A percentile compares a stretch with the other conserved stretches of the same genome.
phyloP scores from a whole-genome alignment of 371 early-diverging fungal genomes.

The Zopfochytrium polystomum region DNA sequence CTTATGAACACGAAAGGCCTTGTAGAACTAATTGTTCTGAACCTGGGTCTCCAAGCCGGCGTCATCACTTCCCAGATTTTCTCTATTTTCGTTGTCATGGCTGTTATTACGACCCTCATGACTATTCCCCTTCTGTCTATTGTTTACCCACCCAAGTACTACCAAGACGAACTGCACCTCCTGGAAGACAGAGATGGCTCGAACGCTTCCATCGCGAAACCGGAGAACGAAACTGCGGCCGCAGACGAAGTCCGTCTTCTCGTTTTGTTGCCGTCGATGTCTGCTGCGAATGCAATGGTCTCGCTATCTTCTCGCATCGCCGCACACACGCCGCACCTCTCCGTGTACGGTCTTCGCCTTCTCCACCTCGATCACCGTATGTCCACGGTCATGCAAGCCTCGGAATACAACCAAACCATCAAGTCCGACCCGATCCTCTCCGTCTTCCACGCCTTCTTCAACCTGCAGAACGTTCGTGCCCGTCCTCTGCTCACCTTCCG shows the following conservation, averaged over 20 bases:
- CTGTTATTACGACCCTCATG: constrained; percentile 74
- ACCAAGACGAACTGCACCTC: no score
- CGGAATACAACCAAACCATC: constrained; percentile 56
- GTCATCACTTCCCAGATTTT: constrained; percentile 76
- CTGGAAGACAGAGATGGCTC: neutral
- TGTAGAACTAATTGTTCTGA: constrained; percentile 91
- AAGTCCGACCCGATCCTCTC: constrained; percentile 67
- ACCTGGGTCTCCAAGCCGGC: constrained; percentile 81
- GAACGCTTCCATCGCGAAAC: neutral
- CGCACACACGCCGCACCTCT: neutral
- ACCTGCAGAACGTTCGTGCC: constrained; percentile 9
- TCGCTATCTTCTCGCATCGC: constrained; percentile 57
- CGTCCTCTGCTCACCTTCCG: constrained; percentile 1
- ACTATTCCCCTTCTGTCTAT: constrained; percentile 54
- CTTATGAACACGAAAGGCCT: constrained; percentile 96
- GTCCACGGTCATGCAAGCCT: constrained; percentile 63
- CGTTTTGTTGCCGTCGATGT: constrained; percentile 64
- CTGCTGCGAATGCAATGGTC: constrained; percentile 71
- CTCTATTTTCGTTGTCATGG: constrained; percentile 87
- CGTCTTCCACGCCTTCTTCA: constrained; percentile 58
- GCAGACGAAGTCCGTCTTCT: constrained; percentile 41
- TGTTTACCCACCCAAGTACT: constrained; percentile 38
- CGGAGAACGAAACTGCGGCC: no score
- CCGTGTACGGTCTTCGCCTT: constrained; percentile 56
- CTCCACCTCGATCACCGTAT: constrained; percentile 64